These are phyloP conservation scores for Lipomyces mesembrius DNA, from an alignment of 805 yeast genomes.

Conservation along the genomic window DNA sequence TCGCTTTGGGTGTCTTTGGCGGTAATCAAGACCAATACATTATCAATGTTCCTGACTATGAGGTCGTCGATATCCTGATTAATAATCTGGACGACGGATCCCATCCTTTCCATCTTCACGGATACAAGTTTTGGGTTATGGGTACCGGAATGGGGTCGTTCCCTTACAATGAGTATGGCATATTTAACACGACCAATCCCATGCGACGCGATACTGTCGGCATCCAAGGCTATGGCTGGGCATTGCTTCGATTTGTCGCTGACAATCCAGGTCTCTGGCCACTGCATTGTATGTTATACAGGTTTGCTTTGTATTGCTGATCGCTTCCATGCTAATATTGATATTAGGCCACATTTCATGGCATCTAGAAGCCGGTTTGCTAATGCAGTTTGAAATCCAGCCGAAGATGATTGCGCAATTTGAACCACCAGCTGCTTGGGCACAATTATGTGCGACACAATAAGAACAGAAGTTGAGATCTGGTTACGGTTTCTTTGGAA, in stretches of 20 bases:
- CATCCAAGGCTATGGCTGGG: constrained; percentile 70
- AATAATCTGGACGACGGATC: constrained; percentile 81
- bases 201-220: constrained; percentile 72
- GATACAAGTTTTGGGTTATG: constrained; percentile 79
- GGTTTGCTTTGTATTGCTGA: constrained; percentile 49
- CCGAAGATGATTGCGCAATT: constrained; percentile 37
- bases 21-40: constrained; percentile 41
- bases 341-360: constrained; percentile 87
- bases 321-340: constrained; percentile 75
- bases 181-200: constrained; percentile 50
- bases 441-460: constrained; percentile 35
- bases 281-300: constrained; percentile 67
- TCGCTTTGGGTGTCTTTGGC: constrained; percentile 23
- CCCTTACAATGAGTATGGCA: constrained; percentile 56
- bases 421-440: constrained; percentile 42
- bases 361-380: constrained; percentile 88
- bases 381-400: constrained; percentile 42
- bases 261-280: constrained; percentile 94
- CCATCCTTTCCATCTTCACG: constrained; percentile 95
- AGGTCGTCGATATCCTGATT: constrained; percentile 69
- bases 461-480: neutral
- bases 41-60: constrained; percentile 49
- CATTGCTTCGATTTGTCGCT: constrained; percentile 63
- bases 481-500: neutral
- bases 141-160: constrained; percentile 60